These are phyloP conservation scores for Penicillium dipodomyicola DNA, from an alignment of 495 filamentous ascomycete genomes.

Conservation along the genomic window DNA sequence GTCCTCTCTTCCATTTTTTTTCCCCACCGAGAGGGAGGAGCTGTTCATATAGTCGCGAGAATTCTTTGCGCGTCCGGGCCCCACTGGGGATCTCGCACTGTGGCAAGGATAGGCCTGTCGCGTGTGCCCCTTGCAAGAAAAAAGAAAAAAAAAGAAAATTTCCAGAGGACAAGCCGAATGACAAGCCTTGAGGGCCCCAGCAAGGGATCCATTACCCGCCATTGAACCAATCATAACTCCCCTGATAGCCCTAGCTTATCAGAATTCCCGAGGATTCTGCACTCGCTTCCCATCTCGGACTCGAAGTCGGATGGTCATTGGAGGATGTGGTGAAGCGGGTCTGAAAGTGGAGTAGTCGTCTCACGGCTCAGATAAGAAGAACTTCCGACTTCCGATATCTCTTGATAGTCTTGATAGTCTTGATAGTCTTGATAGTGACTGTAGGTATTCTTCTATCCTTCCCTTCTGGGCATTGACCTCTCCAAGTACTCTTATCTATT, in stretches of 20 bases:
- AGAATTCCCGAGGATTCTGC: slow-evolving; percentile 18
- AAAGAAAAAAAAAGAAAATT: slow-evolving; percentile 10
- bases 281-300: slow-evolving; percentile 17
- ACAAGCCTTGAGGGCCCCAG: slow-evolving; percentile 18
- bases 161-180: slow-evolving; percentile 23
- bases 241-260: slow-evolving; percentile 19
- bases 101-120: slow-evolving; percentile 23
- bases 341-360: background rate
- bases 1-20: slow-evolving; percentile 28
- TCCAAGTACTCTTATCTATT: background rate
- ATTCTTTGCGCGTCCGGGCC: slow-evolving; percentile 22
- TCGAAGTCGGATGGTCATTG: slow-evolving; percentile 1
- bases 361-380: slow-evolving; percentile 1
- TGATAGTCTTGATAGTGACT: background rate
- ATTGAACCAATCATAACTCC: background rate
- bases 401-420: background rate
- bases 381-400: background rate
- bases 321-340: slow-evolving; percentile 18
- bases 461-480: background rate
- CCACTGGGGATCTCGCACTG: slow-evolving; percentile 12
- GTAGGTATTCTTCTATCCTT: background rate
- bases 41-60: slow-evolving; percentile 28
- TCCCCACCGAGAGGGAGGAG: slow-evolving; percentile 20
- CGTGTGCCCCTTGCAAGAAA: slow-evolving; percentile 12
- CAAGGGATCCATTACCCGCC: too few species aligned